Evolutionary conservation across 352 stramenopile species (phyloP).

Genomic region (Globisporangium recalcitrans): DNA sequence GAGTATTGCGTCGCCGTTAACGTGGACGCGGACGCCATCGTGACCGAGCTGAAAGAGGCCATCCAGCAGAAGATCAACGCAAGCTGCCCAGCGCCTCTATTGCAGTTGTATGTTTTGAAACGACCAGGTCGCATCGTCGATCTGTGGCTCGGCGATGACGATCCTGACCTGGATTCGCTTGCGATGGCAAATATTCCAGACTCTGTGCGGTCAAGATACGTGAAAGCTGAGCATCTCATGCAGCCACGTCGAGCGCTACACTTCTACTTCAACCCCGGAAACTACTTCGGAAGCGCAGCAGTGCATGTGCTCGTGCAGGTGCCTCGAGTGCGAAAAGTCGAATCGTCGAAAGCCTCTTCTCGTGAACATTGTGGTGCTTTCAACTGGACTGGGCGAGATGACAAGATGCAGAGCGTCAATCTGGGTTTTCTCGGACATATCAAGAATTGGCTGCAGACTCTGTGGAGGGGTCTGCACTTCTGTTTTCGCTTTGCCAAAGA

Average conservation of each 20-base stretch:
- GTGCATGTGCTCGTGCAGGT: background rate
- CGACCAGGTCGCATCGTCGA: too few species aligned
- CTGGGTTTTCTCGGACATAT: background rate
- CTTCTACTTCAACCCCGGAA: background rate
- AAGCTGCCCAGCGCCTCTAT: background rate
- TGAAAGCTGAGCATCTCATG: background rate
- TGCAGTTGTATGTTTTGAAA: background rate
- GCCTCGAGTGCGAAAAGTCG: background rate
- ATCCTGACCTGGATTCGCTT: background rate
- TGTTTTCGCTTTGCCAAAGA: background rate
- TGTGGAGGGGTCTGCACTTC: background rate
- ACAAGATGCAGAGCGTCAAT: background rate
- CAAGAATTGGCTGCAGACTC: background rate
- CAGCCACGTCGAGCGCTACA: background rate
- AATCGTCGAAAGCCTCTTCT: too few species aligned
- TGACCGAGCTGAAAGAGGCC: background rate
- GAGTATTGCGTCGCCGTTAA: background rate
- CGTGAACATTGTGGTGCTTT: too few species aligned
- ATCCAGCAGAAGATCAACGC: background rate
- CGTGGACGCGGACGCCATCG: background rate
- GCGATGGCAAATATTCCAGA: background rate
- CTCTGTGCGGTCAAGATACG: background rate
- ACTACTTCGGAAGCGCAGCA: background rate
- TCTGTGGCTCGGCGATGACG: background rate
- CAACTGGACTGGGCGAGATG: too few species aligned